phyloP scores from a whole-genome alignment of 495 filamentous ascomycete species.

The Parmelia sp. region DNA sequence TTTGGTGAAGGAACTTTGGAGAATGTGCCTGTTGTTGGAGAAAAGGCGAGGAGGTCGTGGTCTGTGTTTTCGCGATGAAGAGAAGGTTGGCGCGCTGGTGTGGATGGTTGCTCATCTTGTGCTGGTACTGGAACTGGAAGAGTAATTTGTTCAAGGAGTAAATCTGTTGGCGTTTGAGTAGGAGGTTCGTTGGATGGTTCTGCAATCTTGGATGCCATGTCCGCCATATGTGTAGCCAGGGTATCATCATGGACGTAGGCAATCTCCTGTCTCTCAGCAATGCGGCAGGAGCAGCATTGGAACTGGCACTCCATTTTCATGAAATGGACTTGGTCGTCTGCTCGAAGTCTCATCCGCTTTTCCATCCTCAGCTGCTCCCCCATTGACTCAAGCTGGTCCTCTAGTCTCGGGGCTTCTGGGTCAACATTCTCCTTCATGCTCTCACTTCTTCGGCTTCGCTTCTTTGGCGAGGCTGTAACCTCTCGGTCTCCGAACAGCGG shows the following conservation, averaged over 20 bases:
- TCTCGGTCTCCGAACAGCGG: slow-evolving; percentile 35
- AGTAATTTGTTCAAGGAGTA: neutral
- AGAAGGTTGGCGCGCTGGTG: slow-evolving; percentile 29
- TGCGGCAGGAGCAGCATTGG: slow-evolving; percentile 59
- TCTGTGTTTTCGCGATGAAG: slow-evolving; percentile 32
- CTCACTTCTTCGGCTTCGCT: slow-evolving; percentile 30
- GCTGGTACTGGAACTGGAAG: neutral
- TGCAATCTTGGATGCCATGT: slow-evolving; percentile 10
- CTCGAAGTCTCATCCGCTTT: slow-evolving; percentile 56
- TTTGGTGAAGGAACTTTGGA: slow-evolving; percentile 39
- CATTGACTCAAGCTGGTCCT: slow-evolving; percentile 49
- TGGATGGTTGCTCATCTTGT: slow-evolving; percentile 27
- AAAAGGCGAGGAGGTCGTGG: slow-evolving; percentile 36
- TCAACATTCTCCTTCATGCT: slow-evolving; percentile 41
- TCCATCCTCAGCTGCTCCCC: slow-evolving; percentile 59
- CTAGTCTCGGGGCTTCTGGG: slow-evolving; percentile 34
- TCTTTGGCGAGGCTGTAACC: slow-evolving; percentile 19
- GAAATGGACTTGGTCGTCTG: slow-evolving; percentile 71
- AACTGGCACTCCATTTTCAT: slow-evolving; percentile 76
- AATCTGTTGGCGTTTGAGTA: neutral
- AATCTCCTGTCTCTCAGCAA: slow-evolving; percentile 45
- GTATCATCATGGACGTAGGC: slow-evolving; percentile 46
- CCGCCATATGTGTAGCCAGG: slow-evolving; percentile 16
- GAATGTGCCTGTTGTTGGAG: slow-evolving; percentile 46
- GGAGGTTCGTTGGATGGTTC: neutral